These are phyloP conservation scores for Dinochytrium kinnereticum DNA, from an alignment of 371 early-diverging fungal genomes.

Conservation along the genomic window DNA sequence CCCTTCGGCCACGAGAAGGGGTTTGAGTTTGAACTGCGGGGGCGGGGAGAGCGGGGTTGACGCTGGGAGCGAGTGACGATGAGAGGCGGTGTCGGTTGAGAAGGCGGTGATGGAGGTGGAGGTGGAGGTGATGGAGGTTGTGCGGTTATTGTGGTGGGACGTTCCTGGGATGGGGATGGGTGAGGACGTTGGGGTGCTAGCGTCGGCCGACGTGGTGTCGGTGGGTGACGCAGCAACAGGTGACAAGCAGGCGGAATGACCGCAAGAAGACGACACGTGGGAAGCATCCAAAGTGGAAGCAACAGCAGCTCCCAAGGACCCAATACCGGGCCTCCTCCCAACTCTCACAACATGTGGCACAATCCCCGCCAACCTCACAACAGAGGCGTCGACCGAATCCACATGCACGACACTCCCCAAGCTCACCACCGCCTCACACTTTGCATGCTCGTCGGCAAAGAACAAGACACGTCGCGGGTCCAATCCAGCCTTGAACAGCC, in stretches of 20 bases:
- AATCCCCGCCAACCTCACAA: not conserved
- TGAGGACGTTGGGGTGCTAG: not conserved
- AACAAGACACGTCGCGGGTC: constrained; percentile 58
- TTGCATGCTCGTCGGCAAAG: constrained; percentile 60
- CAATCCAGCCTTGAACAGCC: constrained; percentile 47
- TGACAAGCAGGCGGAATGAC: not conserved
- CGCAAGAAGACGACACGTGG: not conserved
- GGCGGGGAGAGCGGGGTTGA: not conserved
- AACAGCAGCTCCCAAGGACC: not conserved
- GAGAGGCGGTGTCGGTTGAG: not conserved
- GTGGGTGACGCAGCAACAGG: not conserved
- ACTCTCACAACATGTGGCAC: not conserved
- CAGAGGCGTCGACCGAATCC: constrained; percentile 39
- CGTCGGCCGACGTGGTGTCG: too few relatives aligned
- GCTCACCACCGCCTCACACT: constrained; percentile 53
- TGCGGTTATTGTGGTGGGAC: not conserved
- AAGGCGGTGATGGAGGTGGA: not conserved
- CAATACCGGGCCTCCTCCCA: not conserved
- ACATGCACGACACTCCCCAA: constrained; percentile 47
- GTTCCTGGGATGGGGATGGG: not conserved
- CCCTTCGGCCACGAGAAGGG: not conserved
- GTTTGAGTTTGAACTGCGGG: not conserved
- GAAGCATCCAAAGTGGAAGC: not conserved
- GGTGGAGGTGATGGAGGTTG: not conserved
- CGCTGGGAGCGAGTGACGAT: not conserved